These are phyloP conservation scores for Fomitopsis palustris DNA, from an alignment of 1,284 basidiomycete species.

Conservation along the genomic window DNA sequence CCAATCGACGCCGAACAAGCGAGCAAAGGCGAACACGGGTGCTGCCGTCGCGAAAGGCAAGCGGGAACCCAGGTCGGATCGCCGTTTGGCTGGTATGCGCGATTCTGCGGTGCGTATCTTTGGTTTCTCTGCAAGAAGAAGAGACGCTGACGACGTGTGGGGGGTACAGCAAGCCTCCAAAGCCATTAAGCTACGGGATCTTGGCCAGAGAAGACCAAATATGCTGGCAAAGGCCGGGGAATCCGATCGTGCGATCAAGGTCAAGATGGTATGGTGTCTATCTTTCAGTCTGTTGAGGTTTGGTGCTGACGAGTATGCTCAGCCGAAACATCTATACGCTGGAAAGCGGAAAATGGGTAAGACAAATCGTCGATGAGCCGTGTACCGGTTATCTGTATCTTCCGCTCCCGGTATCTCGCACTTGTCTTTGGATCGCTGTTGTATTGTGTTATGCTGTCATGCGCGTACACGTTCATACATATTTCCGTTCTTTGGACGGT, in stretches of 20 bases:
- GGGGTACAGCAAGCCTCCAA: conserved; percentile 68
- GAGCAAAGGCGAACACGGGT: conserved; percentile 61
- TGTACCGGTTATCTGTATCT: not conserved
- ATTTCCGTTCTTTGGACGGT: too few species aligned
- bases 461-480: too few species aligned
- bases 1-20: conserved; percentile 52
- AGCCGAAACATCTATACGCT: conserved; percentile 85
- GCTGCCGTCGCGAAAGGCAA: conserved; percentile 45
- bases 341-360: conserved; percentile 90
- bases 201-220: conserved; percentile 84
- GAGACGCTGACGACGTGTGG: conserved; percentile 5
- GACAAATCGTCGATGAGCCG: conserved; percentile 68
- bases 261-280: conserved; percentile 65
- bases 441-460: not conserved
- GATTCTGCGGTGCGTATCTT: conserved; percentile 56
- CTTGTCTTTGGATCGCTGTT: not conserved
- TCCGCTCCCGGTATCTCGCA: not conserved
- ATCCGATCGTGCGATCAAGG: conserved; percentile 76
- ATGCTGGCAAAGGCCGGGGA: conserved; percentile 88
- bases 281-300: not conserved
- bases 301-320: conserved; percentile 13
- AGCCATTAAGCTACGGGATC: conserved; percentile 77
- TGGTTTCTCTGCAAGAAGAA: not conserved
- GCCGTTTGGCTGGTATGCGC: conserved; percentile 78
- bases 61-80: conserved; percentile 65